These are phyloP conservation scores for Aspergillus pseudoterreus DNA, from an alignment of 2,329 filamentous ascomycete genomes.

Conservation along the genomic window DNA sequence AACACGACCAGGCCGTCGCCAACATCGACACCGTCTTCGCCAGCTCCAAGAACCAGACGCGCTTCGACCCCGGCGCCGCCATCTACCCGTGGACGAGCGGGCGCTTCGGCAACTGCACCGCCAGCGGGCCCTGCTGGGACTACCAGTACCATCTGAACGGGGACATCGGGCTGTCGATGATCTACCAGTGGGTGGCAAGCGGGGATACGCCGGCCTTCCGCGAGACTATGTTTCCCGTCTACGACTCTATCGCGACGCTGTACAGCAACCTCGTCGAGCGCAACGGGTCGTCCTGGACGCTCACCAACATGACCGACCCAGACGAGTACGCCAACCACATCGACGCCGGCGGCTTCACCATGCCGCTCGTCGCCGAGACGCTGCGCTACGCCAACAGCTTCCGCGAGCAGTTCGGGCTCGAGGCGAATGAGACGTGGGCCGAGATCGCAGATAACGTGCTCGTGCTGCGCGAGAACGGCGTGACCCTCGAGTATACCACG, in stretches of 20 bases:
- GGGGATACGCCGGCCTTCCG: conserved; percentile 57
- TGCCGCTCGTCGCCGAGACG: conserved; percentile 56
- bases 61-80: conserved; percentile 56
- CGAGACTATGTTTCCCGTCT: conserved; percentile 57
- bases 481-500: conserved; percentile 61
- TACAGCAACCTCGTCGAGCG: conserved; percentile 58
- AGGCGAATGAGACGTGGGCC: conserved; percentile 56
- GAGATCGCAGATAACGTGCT: conserved; percentile 55
- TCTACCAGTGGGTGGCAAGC: conserved; percentile 59
- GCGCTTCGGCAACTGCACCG: conserved; percentile 65
- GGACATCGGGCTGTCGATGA: conserved; percentile 61
- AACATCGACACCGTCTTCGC: conserved; percentile 56
- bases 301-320: conserved; percentile 68
- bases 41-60: conserved; percentile 58
- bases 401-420: conserved; percentile 53
- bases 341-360: conserved; percentile 67
- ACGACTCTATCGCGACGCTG: conserved; percentile 60
- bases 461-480: conserved; percentile 54
- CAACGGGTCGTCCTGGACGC: conserved; percentile 54
- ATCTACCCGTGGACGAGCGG: conserved; percentile 67
- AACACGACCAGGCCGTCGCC: conserved; percentile 55
- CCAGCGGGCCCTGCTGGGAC: conserved; percentile 62
- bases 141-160: conserved; percentile 71
- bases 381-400: conserved; percentile 57
- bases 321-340: conserved; percentile 67